Evolutionary conservation across 371 early-diverging fungal species (phyloP), one percentile per base, ranked within the genome.

Genomic region (Mortierella sp.): DNA sequence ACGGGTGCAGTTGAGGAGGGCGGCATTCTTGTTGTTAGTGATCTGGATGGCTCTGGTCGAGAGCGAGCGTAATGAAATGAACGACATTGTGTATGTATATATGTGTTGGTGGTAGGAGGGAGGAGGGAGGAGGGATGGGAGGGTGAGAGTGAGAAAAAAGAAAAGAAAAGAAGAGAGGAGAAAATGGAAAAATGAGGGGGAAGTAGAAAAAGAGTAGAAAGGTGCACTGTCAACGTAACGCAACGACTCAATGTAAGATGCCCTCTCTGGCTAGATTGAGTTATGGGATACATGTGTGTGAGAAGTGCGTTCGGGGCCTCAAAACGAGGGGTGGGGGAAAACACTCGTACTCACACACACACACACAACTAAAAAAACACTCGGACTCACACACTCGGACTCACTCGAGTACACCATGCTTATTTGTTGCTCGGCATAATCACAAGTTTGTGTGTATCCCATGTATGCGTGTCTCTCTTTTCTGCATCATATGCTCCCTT

Each of bases 21-120:
- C 88, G 49, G 86, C 77, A 65, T 88, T 80, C 79, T 91, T 89
- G 43, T 90, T 82, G 68, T 84, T 85, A 75, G 90, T 86, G 76
- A 81, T 68, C 84, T 81, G 76, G 91, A 91, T 89, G 76, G 76
- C 82, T 58, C 80, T 74, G 54, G 78, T 58, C 51, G 83, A 78
- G 70, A 80, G 75, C 70, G 70, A 73, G 56, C 78, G 85, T 77
- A 83, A 78, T 83, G 87, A 83, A 77, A 58, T 77, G 73, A 80
- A 58, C 63, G 81, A 76, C 77, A 79, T 81, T 55, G 75, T 32
- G 38, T 44, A 60, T 77, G 48, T 68, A 48, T 51, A 46, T 41
- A 44, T 71, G 71, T 5, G 58, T 38, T 43, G 63, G 11, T 27
- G 46, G 56, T 18, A n/a, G 48, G 56, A 41, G 56, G 51, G 21